Conservation (phyloP, 2,329 filamentous ascomycete species). For the Lasiodiplodia theobromae region DNA sequence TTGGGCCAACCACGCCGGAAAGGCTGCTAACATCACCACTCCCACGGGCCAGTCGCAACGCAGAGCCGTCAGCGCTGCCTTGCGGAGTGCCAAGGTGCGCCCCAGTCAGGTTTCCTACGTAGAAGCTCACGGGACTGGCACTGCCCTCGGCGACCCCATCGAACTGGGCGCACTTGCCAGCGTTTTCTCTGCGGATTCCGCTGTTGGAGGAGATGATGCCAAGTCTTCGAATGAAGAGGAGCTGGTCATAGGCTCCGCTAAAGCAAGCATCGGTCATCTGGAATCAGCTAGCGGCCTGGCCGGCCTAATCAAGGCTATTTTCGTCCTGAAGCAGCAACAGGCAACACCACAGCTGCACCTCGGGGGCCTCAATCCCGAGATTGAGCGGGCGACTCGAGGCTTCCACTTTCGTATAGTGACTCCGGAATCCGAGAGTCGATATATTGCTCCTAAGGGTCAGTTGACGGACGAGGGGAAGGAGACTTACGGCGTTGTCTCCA, state of each 20-base stretch:
- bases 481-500: neutral
- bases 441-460: neutral
- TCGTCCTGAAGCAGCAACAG: slow-evolving; percentile 34
- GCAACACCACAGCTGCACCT: slow-evolving; percentile 39
- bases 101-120: slow-evolving; percentile 32
- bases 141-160: slow-evolving; percentile 6
- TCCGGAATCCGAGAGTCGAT: neutral
- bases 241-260: slow-evolving; percentile 34
- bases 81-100: slow-evolving; percentile 45
- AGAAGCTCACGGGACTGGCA: slow-evolving; percentile 38
- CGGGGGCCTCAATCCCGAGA: slow-evolving; percentile 28
- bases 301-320: slow-evolving; percentile 38
- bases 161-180: slow-evolving; percentile 29
- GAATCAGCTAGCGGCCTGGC: slow-evolving; percentile 40
- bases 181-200: neutral
- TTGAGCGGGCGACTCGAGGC: slow-evolving; percentile 20
- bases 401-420: neutral
- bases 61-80: slow-evolving; percentile 44
- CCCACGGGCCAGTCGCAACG: slow-evolving; percentile 47
- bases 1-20: slow-evolving; percentile 59
- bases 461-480: neutral
- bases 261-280: slow-evolving; percentile 42
- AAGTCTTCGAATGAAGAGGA: neutral
- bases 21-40: slow-evolving; percentile 49
- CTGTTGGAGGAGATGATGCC: neutral